Evolutionary conservation across 495 filamentous ascomycete species (phyloP).

Genomic region (Neurospora intermedia): DNA sequence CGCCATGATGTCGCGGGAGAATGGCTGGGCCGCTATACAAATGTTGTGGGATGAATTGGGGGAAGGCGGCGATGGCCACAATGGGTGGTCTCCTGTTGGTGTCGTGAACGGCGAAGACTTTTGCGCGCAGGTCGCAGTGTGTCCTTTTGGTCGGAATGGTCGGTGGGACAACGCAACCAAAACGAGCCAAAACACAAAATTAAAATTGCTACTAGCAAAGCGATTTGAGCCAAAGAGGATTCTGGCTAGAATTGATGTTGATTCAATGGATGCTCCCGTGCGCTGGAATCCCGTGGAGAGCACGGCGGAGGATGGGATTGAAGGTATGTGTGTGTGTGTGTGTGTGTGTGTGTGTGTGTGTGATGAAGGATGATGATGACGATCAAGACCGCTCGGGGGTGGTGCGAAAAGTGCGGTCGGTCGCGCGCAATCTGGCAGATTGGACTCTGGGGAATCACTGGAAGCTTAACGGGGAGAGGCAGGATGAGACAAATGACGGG

Average conservation of each 20-base stretch:
- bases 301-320: not conserved
- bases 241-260: not conserved
- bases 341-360: not conserved
- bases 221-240: not conserved
- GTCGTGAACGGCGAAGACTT: slow-evolving; percentile 17
- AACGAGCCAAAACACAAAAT: not conserved
- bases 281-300: not conserved
- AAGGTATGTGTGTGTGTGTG: not conserved
- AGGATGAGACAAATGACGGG: slow-evolving; percentile 12
- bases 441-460: not conserved
- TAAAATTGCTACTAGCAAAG: not conserved
- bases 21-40: not conserved
- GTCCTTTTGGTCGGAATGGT: not conserved
- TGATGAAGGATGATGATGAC: not conserved
- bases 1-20: slow-evolving; percentile 39
- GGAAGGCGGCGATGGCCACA: not conserved
- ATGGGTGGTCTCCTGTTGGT: not conserved
- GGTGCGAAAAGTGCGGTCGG: not conserved
- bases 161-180: not conserved
- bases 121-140: slow-evolving; percentile 20
- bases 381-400: not conserved
- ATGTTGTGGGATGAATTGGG: not conserved
- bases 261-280: not conserved
- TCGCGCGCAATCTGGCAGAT: not conserved
- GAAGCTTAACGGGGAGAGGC: not conserved